Conservation (phyloP, 2,329 filamentous ascomycete genomes). For the Fusarium cicatricum region DNA sequence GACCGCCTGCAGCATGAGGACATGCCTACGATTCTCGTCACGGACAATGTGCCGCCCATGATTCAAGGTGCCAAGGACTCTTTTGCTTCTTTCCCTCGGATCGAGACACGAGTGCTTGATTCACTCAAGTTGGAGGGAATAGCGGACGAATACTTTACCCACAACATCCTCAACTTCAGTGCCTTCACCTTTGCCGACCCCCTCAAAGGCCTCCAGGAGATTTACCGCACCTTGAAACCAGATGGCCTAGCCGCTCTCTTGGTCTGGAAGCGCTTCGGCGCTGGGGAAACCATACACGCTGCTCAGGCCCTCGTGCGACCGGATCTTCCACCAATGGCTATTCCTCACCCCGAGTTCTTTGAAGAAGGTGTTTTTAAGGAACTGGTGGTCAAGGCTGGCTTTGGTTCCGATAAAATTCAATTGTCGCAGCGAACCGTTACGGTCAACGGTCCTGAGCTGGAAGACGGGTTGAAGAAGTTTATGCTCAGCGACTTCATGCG, state of each 20-base stretch:
- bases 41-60: conserved; percentile 34
- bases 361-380: conserved; percentile 36
- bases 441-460: conserved; percentile 24
- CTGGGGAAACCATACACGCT: conserved; percentile 37
- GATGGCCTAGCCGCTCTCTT: conserved; percentile 40
- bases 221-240: conserved; percentile 42
- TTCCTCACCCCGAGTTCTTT: conserved; percentile 40
- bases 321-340: conserved; percentile 38
- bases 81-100: conserved; percentile 6
- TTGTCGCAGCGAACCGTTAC: conserved; percentile 12
- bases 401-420: conserved; percentile 20
- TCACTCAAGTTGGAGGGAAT: conserved; percentile 33
- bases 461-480: conserved; percentile 35
- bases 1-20: conserved; percentile 6
- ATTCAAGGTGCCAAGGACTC: conserved; percentile 21
- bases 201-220: conserved; percentile 39
- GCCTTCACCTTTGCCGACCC: conserved; percentile 42
- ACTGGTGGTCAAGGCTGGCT: conserved; percentile 35
- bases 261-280: conserved; percentile 39
- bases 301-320: conserved; percentile 41
- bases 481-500: conserved; percentile 32
- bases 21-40: conserved; percentile 19
- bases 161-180: conserved; percentile 45
- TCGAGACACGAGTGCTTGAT: conserved; percentile 28
- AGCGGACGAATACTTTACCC: conserved; percentile 31